Percentiles rank a stretch among this genome's conserved stretches.
Conservation (phyloP, 768 basidiomycete genomes). For the Boletus pseudo-olivaceus region DNA sequence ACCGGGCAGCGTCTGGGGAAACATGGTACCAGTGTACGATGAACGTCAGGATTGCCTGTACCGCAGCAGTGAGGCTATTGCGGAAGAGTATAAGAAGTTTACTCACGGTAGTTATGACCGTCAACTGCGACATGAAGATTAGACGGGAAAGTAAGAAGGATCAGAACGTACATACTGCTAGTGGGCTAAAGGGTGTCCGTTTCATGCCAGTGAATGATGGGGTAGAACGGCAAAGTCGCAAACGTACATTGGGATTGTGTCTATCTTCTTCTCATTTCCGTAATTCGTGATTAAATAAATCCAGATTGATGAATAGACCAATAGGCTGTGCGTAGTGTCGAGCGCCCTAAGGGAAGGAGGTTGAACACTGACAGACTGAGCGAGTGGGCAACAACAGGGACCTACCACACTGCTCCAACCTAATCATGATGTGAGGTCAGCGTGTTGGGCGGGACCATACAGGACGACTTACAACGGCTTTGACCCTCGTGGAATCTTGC, state of each 20-base stretch:
- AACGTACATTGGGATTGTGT: conserved; percentile 44
- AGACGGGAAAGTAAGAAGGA: neutral
- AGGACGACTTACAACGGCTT: conserved; percentile 20
- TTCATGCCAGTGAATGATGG: neutral
- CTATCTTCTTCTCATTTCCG: conserved; percentile 36
- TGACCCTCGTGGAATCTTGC: conserved; percentile 16
- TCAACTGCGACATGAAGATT: conserved; percentile 17
- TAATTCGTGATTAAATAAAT: conserved; percentile 43
- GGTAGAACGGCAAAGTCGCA: neutral
- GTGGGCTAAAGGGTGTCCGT: conserved; percentile 10
- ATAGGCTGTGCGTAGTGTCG: conserved; percentile 39
- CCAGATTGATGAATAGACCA: conserved; percentile 42
- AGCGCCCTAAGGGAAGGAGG: conserved; percentile 20
- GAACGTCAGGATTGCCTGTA: conserved; percentile 46
- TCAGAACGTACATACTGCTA: conserved; percentile 23
- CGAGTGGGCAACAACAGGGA: neutral
- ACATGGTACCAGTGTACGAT: conserved; percentile 47
- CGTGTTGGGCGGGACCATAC: neutral
- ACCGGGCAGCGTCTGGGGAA: neutral
- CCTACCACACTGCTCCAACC: conserved; percentile 29
- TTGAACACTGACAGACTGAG: neutral
- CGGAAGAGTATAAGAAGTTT: neutral
- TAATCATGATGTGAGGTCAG: neutral
- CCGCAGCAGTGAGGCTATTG: conserved; percentile 9
- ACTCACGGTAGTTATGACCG: conserved; percentile 32